Percentiles rank a stretch among this genome's conserved stretches.
Evolutionary conservation across 2,329 filamentous ascomycete species (phyloP).

Genomic region (Thelonectria discophora): DNA sequence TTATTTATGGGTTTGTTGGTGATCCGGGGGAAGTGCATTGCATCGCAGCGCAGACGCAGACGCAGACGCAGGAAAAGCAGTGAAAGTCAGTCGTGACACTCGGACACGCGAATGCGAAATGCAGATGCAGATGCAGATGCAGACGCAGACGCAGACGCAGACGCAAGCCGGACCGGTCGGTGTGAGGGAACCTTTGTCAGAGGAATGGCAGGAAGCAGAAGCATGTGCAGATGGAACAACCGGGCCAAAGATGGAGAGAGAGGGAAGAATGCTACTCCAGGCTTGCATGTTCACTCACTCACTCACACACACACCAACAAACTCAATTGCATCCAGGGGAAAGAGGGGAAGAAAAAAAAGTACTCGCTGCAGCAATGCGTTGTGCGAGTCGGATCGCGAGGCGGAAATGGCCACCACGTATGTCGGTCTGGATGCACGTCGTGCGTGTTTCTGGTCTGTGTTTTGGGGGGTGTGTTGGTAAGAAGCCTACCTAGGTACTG

Average conservation of each 20-base stretch:
- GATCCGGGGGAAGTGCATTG: constrained; percentile 2
- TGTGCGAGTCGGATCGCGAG: constrained; percentile 23
- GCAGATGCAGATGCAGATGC: too few species aligned
- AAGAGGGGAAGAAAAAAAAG: neutral
- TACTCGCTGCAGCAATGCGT: constrained; percentile 18
- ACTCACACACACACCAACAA: too few species aligned
- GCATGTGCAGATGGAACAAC: neutral
- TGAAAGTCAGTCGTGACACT: neutral
- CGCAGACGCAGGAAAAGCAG: neutral
- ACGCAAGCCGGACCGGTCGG: too few species aligned
- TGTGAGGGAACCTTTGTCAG: neutral
- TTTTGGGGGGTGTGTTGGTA: too few species aligned
- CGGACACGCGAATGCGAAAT: neutral
- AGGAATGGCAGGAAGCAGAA: neutral
- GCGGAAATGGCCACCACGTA: constrained; percentile 32
- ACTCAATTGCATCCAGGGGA: too few species aligned
- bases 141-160: too few species aligned
- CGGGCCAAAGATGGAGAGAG: too few species aligned
- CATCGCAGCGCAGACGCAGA: neutral
- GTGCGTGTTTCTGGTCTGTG: neutral
- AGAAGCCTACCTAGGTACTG: too few species aligned
- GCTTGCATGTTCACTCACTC: too few species aligned
- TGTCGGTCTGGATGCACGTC: constrained; percentile 26
- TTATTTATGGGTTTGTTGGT: neutral
- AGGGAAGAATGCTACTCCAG: too few species aligned